Conservation (phyloP, 208 protist species). For the Acanthamoeba royreba region DNA sequence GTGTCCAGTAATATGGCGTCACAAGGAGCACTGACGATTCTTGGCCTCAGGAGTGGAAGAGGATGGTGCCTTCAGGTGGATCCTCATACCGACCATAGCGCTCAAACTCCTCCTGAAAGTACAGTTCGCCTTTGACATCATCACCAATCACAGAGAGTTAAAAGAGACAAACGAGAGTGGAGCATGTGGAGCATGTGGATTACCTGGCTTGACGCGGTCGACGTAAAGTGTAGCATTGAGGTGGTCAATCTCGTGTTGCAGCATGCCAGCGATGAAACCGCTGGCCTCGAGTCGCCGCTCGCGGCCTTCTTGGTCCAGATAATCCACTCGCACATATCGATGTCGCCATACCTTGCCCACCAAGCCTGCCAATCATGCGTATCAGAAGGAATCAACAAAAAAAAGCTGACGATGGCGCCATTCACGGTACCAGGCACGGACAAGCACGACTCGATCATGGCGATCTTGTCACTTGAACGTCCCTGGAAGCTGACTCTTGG, state of each 20-base stretch:
- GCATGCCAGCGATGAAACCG: conserved; percentile 6
- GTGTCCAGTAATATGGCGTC: too few relatives aligned
- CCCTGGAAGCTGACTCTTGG: background rate
- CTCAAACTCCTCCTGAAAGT: background rate
- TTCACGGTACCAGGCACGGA: background rate
- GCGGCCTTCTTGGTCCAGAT: background rate
- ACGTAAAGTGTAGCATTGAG: background rate
- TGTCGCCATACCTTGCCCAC: conserved; percentile 20
- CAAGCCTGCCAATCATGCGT: background rate
- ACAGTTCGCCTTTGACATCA: background rate
- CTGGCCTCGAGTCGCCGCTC: background rate
- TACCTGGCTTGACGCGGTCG: conserved; percentile 26
- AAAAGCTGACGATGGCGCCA: background rate
- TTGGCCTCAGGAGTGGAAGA: background rate
- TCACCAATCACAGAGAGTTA: background rate
- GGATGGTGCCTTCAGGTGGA: background rate
- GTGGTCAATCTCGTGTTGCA: conserved; percentile 35
- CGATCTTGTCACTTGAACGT: background rate
- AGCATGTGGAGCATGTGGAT: background rate
- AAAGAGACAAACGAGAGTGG: background rate
- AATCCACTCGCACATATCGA: background rate
- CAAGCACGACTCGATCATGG: background rate
- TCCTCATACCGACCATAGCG: background rate
- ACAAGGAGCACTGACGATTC: too few relatives aligned
- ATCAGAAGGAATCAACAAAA: background rate